These are phyloP conservation scores for Epithemia pelagica DNA, from an alignment of 108 stramenopile species.

Conservation along the genomic window DNA sequence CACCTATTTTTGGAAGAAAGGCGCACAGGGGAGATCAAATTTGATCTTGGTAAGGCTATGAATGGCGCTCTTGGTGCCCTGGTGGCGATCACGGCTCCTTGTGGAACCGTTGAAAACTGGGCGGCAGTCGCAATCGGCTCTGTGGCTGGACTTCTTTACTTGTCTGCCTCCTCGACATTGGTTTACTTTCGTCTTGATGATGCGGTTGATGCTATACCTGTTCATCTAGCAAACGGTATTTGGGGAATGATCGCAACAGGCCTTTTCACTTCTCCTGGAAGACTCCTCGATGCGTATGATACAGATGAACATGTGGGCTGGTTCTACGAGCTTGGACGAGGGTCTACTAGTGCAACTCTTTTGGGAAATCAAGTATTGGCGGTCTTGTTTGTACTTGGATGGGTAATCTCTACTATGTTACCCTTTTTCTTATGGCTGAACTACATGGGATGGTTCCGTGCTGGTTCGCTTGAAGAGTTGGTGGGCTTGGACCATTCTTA, in stretches of 20 bases:
- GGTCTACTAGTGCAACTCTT: conserved; percentile 38
- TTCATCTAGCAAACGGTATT: conserved; percentile 46
- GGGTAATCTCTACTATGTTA: conserved; percentile 47
- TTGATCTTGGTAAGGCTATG: conserved; percentile 45
- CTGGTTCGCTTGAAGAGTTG: conserved; percentile 68
- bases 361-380: conserved; percentile 47
- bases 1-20: conserved; percentile 30
- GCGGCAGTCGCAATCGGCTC: conserved; percentile 69
- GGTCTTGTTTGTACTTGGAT: conserved; percentile 57
- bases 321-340: conserved; percentile 43
- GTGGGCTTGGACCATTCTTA: conserved; percentile 79
- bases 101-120: conserved; percentile 64
- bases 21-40: conserved; percentile 31
- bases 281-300: conserved; percentile 13
- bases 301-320: conserved; percentile 21
- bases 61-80: conserved; percentile 56
- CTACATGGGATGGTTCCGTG: conserved; percentile 56
- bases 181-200: conserved; percentile 66
- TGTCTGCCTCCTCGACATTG: conserved; percentile 27
- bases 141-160: conserved; percentile 56
- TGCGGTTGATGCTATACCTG: conserved; percentile 67
- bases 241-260: conserved; percentile 59
- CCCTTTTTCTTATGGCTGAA: conserved; percentile 55
- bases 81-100: conserved; percentile 63
- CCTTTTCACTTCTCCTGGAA: conserved; percentile 29